Conservation (phyloP, 768 basidiomycete genomes). For the Amanita exitialis region DNA sequence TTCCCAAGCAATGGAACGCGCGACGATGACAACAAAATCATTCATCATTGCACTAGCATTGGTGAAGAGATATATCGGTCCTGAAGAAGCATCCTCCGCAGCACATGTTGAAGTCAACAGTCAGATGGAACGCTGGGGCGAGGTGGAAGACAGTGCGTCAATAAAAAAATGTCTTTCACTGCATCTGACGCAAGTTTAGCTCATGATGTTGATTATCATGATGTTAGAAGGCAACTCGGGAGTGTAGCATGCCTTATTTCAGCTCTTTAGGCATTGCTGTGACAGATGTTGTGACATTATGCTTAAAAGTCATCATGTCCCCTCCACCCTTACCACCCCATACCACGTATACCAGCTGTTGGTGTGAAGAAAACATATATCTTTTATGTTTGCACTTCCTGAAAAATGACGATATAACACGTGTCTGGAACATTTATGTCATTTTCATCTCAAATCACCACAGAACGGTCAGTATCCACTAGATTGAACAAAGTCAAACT, state of each 20-base stretch:
- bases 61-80: slow-evolving; percentile 63
- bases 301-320: neutral
- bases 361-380: slow-evolving; percentile 72
- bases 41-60: slow-evolving; percentile 83
- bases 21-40: slow-evolving; percentile 83
- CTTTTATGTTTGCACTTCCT: slow-evolving; percentile 39
- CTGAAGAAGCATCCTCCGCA: slow-evolving; percentile 77
- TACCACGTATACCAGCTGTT: slow-evolving; percentile 45
- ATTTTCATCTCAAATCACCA: slow-evolving; percentile 58
- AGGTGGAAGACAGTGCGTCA: slow-evolving; percentile 94
- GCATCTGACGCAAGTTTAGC: slow-evolving; percentile 34
- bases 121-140: slow-evolving; percentile 98
- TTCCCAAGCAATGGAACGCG: slow-evolving; percentile 76
- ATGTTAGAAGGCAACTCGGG: slow-evolving; percentile 78
- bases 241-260: slow-evolving; percentile 61
- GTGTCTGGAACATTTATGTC: slow-evolving; percentile 39
- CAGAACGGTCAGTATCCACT: slow-evolving; percentile 37
- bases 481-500: neutral
- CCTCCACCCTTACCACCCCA: slow-evolving; percentile 26
- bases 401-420: slow-evolving; percentile 14
- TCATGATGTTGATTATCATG: slow-evolving; percentile 96
- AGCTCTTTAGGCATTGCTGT: slow-evolving; percentile 15
- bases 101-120: slow-evolving; percentile 90
- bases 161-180: slow-evolving; percentile 6
- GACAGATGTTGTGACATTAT: slow-evolving; percentile 1